Percentiles rank a stretch among this genome's conserved stretches.
phyloP scores from a whole-genome alignment of 1,284 basidiomycete species.

The Bjerkandera adusta region DNA sequence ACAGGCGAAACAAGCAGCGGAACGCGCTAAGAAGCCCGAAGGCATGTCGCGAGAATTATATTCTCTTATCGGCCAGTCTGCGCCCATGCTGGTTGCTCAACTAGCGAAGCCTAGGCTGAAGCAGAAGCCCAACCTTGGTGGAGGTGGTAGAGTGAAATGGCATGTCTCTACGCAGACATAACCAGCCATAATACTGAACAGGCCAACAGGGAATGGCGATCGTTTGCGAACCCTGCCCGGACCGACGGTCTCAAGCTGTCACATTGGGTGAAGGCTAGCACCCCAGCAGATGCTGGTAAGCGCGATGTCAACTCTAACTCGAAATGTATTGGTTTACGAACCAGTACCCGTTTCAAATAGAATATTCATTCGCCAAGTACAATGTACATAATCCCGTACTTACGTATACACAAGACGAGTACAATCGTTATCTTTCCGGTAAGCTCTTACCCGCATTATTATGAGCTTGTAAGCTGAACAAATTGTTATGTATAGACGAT shows the following conservation, averaged over 20 bases:
- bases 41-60: constrained; percentile 94
- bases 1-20: constrained; percentile 35
- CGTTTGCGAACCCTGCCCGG: constrained; percentile 68
- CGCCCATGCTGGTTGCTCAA: constrained; percentile 77
- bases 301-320: neutral
- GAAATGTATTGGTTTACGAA: neutral
- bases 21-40: constrained; percentile 63
- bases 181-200: neutral
- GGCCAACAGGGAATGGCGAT: constrained; percentile 64
- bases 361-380: constrained; percentile 81
- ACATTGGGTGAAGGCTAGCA: constrained; percentile 69
- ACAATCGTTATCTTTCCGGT: constrained; percentile 79
- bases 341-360: constrained; percentile 33
- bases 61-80: constrained; percentile 90
- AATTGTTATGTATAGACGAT: constrained; percentile 46
- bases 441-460: constrained; percentile 15
- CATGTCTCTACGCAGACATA: constrained; percentile 29
- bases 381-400: constrained; percentile 70
- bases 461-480: neutral
- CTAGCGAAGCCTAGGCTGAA: constrained; percentile 83
- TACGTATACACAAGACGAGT: constrained; percentile 91
- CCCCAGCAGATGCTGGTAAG: constrained; percentile 54
- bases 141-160: constrained; percentile 67
- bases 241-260: constrained; percentile 56
- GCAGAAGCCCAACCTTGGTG: constrained; percentile 74